Evolutionary conservation across 768 basidiomycete genomes (phyloP).

Genomic region (Termitomyces sp.): DNA sequence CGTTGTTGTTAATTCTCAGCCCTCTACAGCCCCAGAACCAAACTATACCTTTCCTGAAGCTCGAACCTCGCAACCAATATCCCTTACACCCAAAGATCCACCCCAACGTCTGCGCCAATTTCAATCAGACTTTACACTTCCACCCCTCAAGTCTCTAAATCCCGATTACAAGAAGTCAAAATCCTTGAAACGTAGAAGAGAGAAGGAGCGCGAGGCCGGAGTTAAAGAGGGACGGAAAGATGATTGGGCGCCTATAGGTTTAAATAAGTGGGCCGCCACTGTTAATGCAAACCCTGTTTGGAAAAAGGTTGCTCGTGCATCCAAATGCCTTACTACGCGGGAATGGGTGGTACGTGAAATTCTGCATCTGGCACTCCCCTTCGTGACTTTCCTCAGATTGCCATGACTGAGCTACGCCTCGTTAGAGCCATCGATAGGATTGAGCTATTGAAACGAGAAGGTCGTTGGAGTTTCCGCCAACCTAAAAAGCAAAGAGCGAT

Average conservation of each 20-base stretch:
- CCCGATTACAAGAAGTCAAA: conserved; percentile 46
- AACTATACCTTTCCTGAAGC: conserved; percentile 13
- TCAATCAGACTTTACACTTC: conserved; percentile 50
- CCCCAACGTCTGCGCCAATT: conserved; percentile 37
- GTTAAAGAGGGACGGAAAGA: conserved; percentile 37
- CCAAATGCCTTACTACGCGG: conserved; percentile 74
- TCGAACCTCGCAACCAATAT: conserved; percentile 6
- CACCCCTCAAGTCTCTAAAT: conserved; percentile 54
- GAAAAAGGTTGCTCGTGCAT: conserved; percentile 64
- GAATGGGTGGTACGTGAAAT: conserved; percentile 74
- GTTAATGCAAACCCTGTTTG: conserved; percentile 76
- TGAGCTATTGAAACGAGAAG: conserved; percentile 75
- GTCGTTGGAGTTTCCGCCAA: conserved; percentile 90
- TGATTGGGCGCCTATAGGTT: conserved; percentile 64
- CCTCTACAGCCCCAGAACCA: conserved; percentile 9
- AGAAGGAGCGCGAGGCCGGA: conserved; percentile 48
- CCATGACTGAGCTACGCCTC: conserved; percentile 75
- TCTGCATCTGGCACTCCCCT: not conserved
- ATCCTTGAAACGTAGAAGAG: conserved; percentile 33
- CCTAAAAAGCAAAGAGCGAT: conserved; percentile 91
- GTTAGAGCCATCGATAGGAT: conserved; percentile 82
- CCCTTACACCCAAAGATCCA: conserved; percentile 14
- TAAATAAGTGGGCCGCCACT: conserved; percentile 72
- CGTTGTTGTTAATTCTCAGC: conserved; percentile 10
- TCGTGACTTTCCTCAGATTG: conserved; percentile 49